phyloP scores from a whole-genome alignment of 2,329 filamentous ascomycete species.

The Stagonosporopsis vannaccii region DNA sequence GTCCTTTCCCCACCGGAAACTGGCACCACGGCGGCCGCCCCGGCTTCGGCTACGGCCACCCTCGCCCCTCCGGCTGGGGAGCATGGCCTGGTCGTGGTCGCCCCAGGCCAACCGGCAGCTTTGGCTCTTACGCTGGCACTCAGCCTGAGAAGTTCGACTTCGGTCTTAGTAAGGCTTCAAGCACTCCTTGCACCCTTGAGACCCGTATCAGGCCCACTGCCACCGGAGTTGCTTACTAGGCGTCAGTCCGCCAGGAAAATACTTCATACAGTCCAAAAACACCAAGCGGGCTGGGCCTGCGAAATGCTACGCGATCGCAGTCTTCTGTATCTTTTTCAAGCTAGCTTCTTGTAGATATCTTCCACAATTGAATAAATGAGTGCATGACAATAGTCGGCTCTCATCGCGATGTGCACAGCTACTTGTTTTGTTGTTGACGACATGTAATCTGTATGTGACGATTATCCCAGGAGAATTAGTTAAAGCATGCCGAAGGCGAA shows the following conservation, averaged over 20 bases:
- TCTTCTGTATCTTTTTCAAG: not conserved
- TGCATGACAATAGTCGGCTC: constrained; percentile 7
- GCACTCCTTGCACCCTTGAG: constrained; percentile 32
- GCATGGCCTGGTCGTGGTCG: constrained; percentile 17
- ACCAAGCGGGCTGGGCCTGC: not conserved
- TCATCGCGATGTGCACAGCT: not conserved
- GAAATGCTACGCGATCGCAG: not conserved
- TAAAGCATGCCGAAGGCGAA: too few species aligned
- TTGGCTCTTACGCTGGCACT: constrained; percentile 11
- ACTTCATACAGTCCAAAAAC: not conserved
- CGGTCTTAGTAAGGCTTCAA: constrained; percentile 14
- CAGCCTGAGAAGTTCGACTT: constrained; percentile 19
- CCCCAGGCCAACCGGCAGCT: constrained; percentile 10
- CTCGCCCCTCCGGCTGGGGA: constrained; percentile 25
- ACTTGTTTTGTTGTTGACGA: not conserved
- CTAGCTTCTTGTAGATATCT: constrained; percentile 18
- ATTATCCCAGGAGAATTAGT: not conserved
- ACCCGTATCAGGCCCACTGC: constrained; percentile 33
- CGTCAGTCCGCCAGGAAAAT: not conserved
- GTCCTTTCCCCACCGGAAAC: constrained; percentile 17
- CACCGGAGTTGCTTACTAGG: constrained; percentile 16
- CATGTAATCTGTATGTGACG: not conserved
- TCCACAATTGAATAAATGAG: constrained; percentile 3
- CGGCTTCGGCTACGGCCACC: constrained; percentile 26
- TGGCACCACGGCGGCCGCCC: constrained; percentile 16